Evolutionary conservation across 768 basidiomycete species (phyloP).

Genomic region (Daedaleopsis nitida): DNA sequence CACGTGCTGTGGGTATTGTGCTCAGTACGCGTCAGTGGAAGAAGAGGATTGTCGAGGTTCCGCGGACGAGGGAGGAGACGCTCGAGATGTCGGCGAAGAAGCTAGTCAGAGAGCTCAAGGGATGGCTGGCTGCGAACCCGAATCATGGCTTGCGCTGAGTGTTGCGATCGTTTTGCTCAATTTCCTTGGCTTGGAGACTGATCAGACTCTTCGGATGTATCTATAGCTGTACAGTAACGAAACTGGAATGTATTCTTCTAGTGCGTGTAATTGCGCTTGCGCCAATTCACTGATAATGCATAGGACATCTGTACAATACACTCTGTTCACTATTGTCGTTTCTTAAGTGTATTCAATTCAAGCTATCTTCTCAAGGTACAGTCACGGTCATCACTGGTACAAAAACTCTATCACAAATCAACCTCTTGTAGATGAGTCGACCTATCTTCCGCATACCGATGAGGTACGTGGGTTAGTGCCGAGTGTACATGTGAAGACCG

Average conservation of each 20-base stretch:
- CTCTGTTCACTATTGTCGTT: too few species aligned
- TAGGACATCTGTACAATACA: too few species aligned
- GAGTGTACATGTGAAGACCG: too few species aligned
- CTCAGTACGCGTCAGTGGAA: slow-evolving; percentile 38
- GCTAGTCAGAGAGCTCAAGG: slow-evolving; percentile 50
- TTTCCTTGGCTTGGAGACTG: not conserved
- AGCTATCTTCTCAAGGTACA: too few species aligned
- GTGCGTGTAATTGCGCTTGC: not conserved
- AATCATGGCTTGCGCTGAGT: slow-evolving; percentile 3
- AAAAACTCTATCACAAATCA: too few species aligned
- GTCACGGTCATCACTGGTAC: too few species aligned
- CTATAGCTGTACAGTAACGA: not conserved
- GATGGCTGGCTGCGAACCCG: slow-evolving; percentile 36
- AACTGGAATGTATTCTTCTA: not conserved
- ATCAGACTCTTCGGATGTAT: not conserved
- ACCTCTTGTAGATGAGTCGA: too few species aligned
- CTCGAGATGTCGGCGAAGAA: slow-evolving; percentile 57
- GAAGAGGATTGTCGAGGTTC: slow-evolving; percentile 57
- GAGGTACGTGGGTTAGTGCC: too few species aligned
- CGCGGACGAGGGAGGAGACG: slow-evolving; percentile 51
- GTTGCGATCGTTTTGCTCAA: not conserved
- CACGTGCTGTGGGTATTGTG: slow-evolving; percentile 42
- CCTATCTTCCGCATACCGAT: too few species aligned
- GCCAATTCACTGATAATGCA: too few species aligned
- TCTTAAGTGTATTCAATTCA: too few species aligned